A percentile compares a stretch with the other conserved stretches of the same genome.
Conservation (phyloP, 805 yeast genomes). For the Diddensiella transvaalensis region DNA sequence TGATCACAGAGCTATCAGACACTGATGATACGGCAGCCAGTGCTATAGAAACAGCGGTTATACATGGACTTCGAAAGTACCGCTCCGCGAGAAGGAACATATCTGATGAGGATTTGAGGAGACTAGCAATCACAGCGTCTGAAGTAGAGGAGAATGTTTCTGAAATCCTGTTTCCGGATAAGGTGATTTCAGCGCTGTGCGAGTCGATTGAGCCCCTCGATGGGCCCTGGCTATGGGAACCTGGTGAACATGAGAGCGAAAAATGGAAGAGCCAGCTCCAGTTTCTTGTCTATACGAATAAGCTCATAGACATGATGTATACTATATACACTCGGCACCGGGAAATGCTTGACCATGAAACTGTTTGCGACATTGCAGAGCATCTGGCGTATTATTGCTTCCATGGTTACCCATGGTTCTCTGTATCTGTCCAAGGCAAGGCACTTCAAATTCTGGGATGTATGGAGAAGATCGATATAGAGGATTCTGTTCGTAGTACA, state of each 20-base stretch:
- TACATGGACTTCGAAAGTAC: no score
- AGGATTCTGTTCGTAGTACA: neutral
- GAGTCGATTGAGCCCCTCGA: neutral
- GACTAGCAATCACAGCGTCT: no score
- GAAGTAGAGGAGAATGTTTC: neutral
- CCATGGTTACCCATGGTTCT: neutral
- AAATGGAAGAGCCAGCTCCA: neutral
- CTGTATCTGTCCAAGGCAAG: neutral
- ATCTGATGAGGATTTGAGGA: no score
- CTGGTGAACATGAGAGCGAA: neutral
- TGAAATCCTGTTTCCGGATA: neutral
- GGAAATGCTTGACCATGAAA: neutral
- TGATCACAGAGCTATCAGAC: no score
- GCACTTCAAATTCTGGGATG: neutral
- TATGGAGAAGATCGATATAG: neutral
- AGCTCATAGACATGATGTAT: no score
- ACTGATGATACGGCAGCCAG: no score
- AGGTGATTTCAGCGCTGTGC: neutral
- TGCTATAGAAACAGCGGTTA: no score
- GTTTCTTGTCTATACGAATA: no score
- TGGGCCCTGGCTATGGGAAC: neutral
- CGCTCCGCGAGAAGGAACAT: no score
- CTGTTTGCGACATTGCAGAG: neutral
- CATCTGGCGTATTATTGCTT: neutral
- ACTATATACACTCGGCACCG: no score